These are phyloP conservation scores for Dendrocalamus sinicus DNA, from an alignment of 176 grass and related monocot genomes.

Conservation along the genomic window DNA sequence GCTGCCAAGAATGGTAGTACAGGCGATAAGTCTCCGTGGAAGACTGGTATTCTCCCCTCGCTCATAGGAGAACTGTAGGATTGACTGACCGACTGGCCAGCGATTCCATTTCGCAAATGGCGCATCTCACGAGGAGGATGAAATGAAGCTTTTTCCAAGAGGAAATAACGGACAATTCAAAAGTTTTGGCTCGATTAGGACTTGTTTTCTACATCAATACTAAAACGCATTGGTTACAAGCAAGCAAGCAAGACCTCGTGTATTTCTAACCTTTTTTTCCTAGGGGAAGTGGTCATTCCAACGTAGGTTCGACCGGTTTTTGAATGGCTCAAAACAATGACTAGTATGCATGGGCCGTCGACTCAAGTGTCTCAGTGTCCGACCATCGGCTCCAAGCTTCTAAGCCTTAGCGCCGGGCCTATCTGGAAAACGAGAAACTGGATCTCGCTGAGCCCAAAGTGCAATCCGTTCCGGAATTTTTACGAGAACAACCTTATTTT, in stretches of 20 bases:
- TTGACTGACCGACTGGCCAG: slow-evolving; percentile 24
- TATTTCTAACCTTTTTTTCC: not conserved
- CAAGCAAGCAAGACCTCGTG: not conserved
- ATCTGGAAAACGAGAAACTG: not conserved
- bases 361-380: too few species aligned
- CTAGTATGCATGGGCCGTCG: too few species aligned
- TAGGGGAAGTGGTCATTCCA: too few species aligned
- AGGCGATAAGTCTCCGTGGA: not conserved
- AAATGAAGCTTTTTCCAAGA: not conserved
- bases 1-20: not conserved
- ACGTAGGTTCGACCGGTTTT: not conserved
- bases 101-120: not conserved
- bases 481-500: not conserved
- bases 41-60: not conserved
- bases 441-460: not conserved
- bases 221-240: not conserved
- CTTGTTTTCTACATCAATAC: not conserved
- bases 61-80: not conserved
- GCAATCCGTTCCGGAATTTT: not conserved
- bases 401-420: not conserved
- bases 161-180: not conserved
- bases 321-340: not conserved
- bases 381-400: too few species aligned
- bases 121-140: not conserved
- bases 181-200: not conserved